Evolutionary conservation across 495 filamentous ascomycete species (phyloP).

Genomic region (Trichoderma erinaceum): DNA sequence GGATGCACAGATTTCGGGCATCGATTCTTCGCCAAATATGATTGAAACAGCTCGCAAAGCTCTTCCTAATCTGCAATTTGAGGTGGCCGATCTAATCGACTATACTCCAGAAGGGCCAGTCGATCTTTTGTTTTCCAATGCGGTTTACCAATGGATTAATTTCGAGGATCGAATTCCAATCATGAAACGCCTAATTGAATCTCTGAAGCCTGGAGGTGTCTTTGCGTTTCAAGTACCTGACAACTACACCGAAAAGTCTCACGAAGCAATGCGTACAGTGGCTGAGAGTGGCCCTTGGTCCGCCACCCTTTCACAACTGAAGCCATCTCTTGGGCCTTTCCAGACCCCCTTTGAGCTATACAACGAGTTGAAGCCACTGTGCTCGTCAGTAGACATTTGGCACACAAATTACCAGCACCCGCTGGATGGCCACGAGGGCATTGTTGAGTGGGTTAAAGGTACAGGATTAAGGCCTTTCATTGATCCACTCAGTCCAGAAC

Average conservation of each 20-base stretch:
- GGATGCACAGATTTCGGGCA: conserved; percentile 36
- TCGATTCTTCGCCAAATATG: conserved; percentile 53
- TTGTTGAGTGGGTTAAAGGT: conserved; percentile 54
- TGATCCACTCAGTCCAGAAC: neutral
- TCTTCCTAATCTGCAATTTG: conserved; percentile 31
- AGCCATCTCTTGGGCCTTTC: conserved; percentile 42
- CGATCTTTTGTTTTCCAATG: conserved; percentile 49
- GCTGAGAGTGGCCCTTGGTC: conserved; percentile 37
- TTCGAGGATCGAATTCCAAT: conserved; percentile 35
- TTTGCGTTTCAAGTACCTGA: conserved; percentile 52
- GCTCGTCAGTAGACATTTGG: conserved; percentile 41
- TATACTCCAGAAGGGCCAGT: conserved; percentile 31
- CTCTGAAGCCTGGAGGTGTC: conserved; percentile 36
- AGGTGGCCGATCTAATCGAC: conserved; percentile 32
- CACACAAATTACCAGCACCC: conserved; percentile 48
- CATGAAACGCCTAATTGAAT: conserved; percentile 35
- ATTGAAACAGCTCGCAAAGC: conserved; percentile 37
- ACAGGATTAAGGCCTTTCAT: conserved; percentile 49
- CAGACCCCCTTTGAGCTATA: conserved; percentile 42
- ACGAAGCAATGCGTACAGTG: conserved; percentile 43
- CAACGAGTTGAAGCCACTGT: conserved; percentile 39
- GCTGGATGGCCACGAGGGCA: conserved; percentile 37
- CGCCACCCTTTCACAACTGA: conserved; percentile 21
- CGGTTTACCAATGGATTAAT: conserved; percentile 51
- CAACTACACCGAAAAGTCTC: conserved; percentile 43